Base-by-base conservation (phyloP, 164 flowering plant genomes). In the Liriodendron chinense region DNA sequence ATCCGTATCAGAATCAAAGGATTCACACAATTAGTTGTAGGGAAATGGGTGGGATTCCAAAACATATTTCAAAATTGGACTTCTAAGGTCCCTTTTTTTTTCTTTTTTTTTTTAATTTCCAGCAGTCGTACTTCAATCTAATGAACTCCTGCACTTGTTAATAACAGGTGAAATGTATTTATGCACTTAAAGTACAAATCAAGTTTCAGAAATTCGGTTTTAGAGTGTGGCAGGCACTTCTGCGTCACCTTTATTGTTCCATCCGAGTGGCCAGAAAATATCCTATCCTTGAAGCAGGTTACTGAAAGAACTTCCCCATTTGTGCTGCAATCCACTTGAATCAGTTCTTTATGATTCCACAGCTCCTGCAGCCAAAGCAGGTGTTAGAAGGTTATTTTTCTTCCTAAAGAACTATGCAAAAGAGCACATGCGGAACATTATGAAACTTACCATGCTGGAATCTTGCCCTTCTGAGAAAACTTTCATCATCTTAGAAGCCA, bases 211-310 rank as follows among this genome's bases (percentile, higher is more conserved):
- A 53, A 53, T 1, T 16, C 18, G 2, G 2, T 53, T 53, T 53
- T 3, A 53, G 59, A 12, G 59, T 16, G 18, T 1, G 59, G 59
- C 16, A 53, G 13, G 59, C 13, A 53, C 59, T 53, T 53, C 43
- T 34, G 6, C 18, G 53, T 64, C 47, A 92, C 97, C 90, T 91
- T 92, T 63, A 92, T 85, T 26, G 89, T 86, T 74, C 97, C 97
- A 83, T 92, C 95, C 70, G 94, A 83, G 81, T 91, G 97, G 63
- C 97, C 95, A 50, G 95, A 90, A 79, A 88, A 89, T 68, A 90
- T 87, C 73, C 79, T 86, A 65, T 84, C 91, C 63, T 82, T 87
- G 89, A 80, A 89, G 84, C 89, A 88, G 72, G 78, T 80, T 3
- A 91, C 78, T 10, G 92, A 81, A 3, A 87, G 74, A 50, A 92